Conservation (phyloP, 129 eudicot species). For the Lactuca saligna region DNA sequence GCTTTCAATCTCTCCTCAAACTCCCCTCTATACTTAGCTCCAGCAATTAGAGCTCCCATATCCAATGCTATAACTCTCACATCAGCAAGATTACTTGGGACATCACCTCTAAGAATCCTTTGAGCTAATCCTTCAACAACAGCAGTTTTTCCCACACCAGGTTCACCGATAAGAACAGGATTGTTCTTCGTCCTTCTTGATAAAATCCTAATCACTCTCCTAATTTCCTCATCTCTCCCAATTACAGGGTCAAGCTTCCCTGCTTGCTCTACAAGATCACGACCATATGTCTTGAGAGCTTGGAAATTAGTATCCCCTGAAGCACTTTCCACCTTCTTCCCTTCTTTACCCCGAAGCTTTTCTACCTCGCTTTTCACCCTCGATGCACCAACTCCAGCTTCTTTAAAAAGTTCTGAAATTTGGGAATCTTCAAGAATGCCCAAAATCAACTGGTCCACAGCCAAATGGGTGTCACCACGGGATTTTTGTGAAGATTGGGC, state of each 20-base stretch:
- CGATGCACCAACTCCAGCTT: constrained; percentile 70
- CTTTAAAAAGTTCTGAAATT: constrained; percentile 63
- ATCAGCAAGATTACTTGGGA: constrained; percentile 83
- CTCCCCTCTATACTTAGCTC: constrained; percentile 90
- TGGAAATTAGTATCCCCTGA: constrained; percentile 81
- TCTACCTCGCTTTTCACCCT: constrained; percentile 75
- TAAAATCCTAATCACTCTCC: constrained; percentile 74
- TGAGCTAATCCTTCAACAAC: constrained; percentile 98
- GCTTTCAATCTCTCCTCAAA: constrained; percentile 88
- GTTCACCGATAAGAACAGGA: constrained; percentile 92
- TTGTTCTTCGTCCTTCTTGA: constrained; percentile 94
- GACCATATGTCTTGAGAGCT: constrained; percentile 90
- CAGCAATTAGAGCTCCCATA: constrained; percentile 94
- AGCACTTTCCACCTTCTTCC: constrained; percentile 87
- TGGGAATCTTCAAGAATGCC: constrained; percentile 89
- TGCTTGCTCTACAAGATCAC: constrained; percentile 91
- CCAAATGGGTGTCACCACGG: constrained; percentile 82
- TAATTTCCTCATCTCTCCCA: constrained; percentile 95
- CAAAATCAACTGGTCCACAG: constrained; percentile 80
- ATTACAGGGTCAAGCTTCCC: constrained; percentile 96
- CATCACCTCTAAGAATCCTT: constrained; percentile 84
- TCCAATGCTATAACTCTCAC: constrained; percentile 82
- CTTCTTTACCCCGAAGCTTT: constrained; percentile 84
- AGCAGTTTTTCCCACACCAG: constrained; percentile 97
- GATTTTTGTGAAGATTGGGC: constrained; percentile 76